Evolutionary conservation across 306 rosid genomes (phyloP).

Genomic region (Gynostemma pentaphyllum): DNA sequence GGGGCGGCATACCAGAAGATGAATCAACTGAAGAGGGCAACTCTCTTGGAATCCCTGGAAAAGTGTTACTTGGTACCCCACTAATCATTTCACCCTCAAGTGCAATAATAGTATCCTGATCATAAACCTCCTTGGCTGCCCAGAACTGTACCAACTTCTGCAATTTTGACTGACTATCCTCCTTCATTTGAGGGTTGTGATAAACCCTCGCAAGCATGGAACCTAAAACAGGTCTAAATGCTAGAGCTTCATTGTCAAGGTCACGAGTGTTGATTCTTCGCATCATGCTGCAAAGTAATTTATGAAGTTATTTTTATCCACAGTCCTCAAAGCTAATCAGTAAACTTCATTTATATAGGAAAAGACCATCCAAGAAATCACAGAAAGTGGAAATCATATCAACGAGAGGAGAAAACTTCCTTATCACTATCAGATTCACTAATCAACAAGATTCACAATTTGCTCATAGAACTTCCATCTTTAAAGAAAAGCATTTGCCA

Average conservation of each 20-base stretch:
- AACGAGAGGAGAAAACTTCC: not conserved
- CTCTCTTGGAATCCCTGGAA: slow-evolving; percentile 49
- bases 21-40: slow-evolving; percentile 44
- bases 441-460: not conserved
- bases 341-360: too few relatives aligned
- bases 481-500: not conserved
- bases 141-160: slow-evolving; percentile 90
- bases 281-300: slow-evolving; percentile 36
- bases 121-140: slow-evolving; percentile 72
- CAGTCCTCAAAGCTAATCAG: not conserved
- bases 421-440: not conserved
- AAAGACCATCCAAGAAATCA: too few relatives aligned
- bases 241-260: slow-evolving; percentile 79
- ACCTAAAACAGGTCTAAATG: slow-evolving; percentile 76
- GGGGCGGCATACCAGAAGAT: slow-evolving; percentile 44
- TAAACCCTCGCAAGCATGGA: slow-evolving; percentile 88
- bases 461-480: not conserved
- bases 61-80: slow-evolving; percentile 51
- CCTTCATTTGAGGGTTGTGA: slow-evolving; percentile 84
- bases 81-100: slow-evolving; percentile 72
- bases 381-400: too few relatives aligned
- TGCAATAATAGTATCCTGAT: slow-evolving; percentile 58
- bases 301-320: not conserved
- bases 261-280: slow-evolving; percentile 42
- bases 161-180: slow-evolving; percentile 71